Evolutionary conservation across 1,139 yeast genomes (phyloP).

Genomic region (Geotrichum aggregatum): DNA sequence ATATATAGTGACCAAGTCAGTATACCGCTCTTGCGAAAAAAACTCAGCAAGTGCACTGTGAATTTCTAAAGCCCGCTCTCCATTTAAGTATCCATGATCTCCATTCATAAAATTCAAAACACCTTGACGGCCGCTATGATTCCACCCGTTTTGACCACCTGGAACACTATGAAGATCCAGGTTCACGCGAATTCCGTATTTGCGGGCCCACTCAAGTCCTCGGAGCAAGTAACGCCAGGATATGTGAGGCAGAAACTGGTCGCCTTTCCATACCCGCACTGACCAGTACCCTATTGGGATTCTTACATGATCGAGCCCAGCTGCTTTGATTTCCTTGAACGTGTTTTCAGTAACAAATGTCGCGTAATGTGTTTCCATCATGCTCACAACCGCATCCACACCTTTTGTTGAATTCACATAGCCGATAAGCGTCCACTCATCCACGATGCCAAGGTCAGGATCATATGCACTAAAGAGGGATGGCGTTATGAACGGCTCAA

Average conservation of each 20-base stretch:
- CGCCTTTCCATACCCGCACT: constrained; percentile 55
- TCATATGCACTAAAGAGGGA: constrained; percentile 56
- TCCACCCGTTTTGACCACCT: constrained; percentile 95
- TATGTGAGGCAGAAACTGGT: constrained; percentile 80
- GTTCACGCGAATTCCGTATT: constrained; percentile 69
- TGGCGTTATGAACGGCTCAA: constrained; percentile 82
- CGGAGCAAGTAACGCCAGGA: constrained; percentile 67
- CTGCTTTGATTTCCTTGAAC: constrained; percentile 51
- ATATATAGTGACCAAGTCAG: constrained; percentile 75
- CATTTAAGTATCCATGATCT: constrained; percentile 50
- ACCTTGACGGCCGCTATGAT: constrained; percentile 86
- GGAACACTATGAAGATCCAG: constrained; percentile 93
- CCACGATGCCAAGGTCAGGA: constrained; percentile 29
- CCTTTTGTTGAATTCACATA: constrained; percentile 46
- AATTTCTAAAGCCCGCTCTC: constrained; percentile 50
- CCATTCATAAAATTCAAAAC: constrained; percentile 47
- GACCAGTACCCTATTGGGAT: constrained; percentile 98
- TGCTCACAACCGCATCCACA: constrained; percentile 37
- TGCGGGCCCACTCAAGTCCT: constrained; percentile 73
- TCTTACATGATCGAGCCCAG: constrained; percentile 81
- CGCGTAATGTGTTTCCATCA: constrained; percentile 63
- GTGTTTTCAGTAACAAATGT: constrained; percentile 72
- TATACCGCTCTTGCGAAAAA: constrained; percentile 59
- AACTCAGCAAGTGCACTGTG: constrained; percentile 61
- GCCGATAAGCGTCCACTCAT: constrained; percentile 43